Conservation (phyloP, 2,329 filamentous ascomycete genomes). For the Pseudogymnoascus sp. region DNA sequence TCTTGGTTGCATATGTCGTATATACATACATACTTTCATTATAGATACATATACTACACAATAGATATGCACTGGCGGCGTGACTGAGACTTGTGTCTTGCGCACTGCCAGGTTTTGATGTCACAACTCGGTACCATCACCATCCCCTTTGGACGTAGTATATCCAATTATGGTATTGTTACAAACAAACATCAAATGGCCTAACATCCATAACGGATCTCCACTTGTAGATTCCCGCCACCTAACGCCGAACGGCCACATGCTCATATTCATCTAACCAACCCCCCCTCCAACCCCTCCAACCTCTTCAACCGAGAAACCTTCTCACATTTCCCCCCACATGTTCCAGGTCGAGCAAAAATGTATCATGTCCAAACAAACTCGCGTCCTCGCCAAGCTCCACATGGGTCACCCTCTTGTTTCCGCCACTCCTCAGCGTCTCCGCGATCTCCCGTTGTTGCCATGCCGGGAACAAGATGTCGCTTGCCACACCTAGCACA, state of each 20-base stretch:
- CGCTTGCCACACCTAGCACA: slow-evolving; percentile 89
- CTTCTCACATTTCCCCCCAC: slow-evolving; percentile 76
- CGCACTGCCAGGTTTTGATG: background rate
- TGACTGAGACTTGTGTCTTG: background rate
- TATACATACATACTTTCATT: background rate
- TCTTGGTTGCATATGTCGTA: background rate
- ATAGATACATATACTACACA: background rate
- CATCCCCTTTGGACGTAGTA: background rate
- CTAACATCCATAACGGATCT: background rate
- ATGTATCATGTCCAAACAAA: slow-evolving; percentile 94
- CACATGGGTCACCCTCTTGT: slow-evolving; percentile 74
- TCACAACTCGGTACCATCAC: background rate
- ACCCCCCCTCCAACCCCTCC: background rate
- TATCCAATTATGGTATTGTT: slow-evolving; percentile 2
- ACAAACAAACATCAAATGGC: background rate
- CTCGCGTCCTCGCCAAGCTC: slow-evolving; percentile 93
- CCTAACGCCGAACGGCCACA: slow-evolving; percentile 1
- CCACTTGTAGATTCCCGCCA: background rate
- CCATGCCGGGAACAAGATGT: slow-evolving; percentile 96
- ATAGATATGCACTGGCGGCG: background rate
- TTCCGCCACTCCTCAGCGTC: slow-evolving; percentile 70
- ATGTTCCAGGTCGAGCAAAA: slow-evolving; percentile 84
- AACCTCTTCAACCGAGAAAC: slow-evolving; percentile 53
- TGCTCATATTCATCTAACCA: background rate
- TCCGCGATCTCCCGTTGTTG: slow-evolving; percentile 93